A percentile compares a stretch with the other conserved stretches of the same genome.
Evolutionary conservation across 768 basidiomycete species (phyloP).

Genomic region (Amanita inopinata): DNA sequence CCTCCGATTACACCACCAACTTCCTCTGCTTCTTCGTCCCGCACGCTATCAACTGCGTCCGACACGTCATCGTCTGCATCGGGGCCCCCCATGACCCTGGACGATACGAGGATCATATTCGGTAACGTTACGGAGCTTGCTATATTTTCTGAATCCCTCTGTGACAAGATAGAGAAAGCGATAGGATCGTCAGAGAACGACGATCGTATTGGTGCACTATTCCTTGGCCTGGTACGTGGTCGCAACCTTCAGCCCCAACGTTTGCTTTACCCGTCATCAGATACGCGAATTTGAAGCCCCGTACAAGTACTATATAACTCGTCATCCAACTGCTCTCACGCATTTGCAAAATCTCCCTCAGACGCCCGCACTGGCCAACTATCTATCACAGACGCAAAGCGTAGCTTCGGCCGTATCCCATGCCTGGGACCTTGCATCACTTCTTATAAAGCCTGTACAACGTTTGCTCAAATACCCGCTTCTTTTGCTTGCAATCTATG

Average conservation of each 20-base stretch:
- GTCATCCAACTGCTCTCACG: constrained; percentile 64
- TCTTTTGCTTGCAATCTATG: constrained; percentile 66
- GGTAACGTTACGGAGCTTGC: constrained; percentile 71
- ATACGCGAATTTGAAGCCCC: constrained; percentile 60
- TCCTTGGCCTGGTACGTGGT: constrained; percentile 53
- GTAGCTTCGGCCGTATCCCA: constrained; percentile 67
- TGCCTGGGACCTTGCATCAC: constrained; percentile 87
- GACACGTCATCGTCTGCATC: constrained; percentile 28
- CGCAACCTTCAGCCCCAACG: constrained; percentile 1
- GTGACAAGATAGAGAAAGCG: constrained; percentile 54
- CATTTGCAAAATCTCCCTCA: constrained; percentile 44
- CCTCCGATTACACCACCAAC: constrained; percentile 37
- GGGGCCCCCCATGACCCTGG: constrained; percentile 56
- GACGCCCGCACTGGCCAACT: constrained; percentile 52
- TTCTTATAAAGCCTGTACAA: constrained; percentile 97
- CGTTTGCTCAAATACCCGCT: constrained; percentile 91
- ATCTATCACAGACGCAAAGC: constrained; percentile 55
- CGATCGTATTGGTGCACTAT: constrained; percentile 62
- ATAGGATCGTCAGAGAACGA: constrained; percentile 58
- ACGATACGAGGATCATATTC: constrained; percentile 68
- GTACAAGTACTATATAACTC: constrained; percentile 75
- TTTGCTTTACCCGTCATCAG: constrained; percentile 24
- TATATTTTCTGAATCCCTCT: constrained; percentile 56
- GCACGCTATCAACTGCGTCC: constrained; percentile 41
- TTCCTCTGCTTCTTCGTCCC: constrained; percentile 41